phyloP scores from a whole-genome alignment of 73 alveolate species.

The Urostyla sp. region DNA sequence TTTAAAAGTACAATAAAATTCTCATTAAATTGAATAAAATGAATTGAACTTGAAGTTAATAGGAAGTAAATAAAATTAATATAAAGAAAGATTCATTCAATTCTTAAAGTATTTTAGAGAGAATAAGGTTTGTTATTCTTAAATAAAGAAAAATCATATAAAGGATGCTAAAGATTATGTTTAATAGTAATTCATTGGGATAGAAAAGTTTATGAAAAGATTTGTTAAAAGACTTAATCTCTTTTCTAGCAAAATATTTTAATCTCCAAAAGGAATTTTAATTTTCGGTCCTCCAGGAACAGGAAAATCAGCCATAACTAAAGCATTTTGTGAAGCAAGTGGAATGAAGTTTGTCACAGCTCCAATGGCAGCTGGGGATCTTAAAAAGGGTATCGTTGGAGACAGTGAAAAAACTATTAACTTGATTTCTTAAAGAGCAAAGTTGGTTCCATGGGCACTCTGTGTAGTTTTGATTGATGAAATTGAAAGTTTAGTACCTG shows the following conservation, averaged over 20 bases:
- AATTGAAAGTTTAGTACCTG: background rate
- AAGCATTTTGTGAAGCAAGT: background rate
- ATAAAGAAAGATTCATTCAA: background rate
- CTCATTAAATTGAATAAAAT: too few relatives aligned
- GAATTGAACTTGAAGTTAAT: too few relatives aligned
- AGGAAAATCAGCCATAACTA: conserved; percentile 7
- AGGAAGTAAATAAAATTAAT: too few relatives aligned
- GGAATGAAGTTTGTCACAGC: background rate
- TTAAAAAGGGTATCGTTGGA: conserved; percentile 15
- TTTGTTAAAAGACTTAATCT: background rate
- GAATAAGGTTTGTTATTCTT: background rate
- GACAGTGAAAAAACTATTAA: background rate
- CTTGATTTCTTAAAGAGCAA: background rate
- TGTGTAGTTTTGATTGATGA: background rate
- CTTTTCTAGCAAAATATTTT: background rate
- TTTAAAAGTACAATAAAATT: too few relatives aligned
- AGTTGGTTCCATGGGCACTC: conserved; percentile 6
- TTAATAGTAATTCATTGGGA: background rate
- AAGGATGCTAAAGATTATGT: background rate
- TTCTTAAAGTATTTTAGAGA: background rate
- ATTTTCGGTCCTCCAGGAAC: conserved; percentile 11
- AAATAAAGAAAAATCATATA: background rate
- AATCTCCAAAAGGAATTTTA: background rate
- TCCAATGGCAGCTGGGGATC: conserved; percentile 13
- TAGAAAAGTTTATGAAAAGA: background rate